Evolutionary conservation across 1,284 basidiomycete species (phyloP).

Genomic region (Malassezia nana): DNA sequence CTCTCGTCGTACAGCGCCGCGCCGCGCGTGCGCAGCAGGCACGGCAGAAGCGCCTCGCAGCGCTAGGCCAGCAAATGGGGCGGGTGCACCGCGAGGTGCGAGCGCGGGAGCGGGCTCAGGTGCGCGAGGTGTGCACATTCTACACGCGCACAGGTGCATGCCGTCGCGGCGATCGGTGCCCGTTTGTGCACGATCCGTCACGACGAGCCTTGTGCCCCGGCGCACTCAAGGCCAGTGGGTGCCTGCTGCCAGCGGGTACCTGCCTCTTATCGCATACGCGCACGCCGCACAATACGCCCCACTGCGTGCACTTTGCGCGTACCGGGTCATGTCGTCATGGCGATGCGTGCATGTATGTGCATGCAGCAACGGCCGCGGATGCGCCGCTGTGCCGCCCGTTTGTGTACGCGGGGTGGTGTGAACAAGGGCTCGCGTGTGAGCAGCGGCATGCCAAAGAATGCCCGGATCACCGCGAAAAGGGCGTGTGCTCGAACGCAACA

Average conservation of each 20-base stretch:
- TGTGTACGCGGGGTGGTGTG: constrained; percentile 40
- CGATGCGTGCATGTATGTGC: constrained; percentile 33
- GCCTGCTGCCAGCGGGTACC: constrained; percentile 28
- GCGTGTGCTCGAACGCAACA: constrained; percentile 25
- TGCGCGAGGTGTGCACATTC: constrained; percentile 9
- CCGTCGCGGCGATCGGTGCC: constrained; percentile 34
- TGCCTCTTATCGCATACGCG: constrained; percentile 38
- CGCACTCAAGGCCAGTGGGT: constrained; percentile 32
- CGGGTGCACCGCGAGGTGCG: constrained; percentile 22
- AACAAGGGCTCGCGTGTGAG: constrained; percentile 25
- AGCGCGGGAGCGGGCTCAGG: constrained; percentile 8
- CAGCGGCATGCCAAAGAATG: constrained; percentile 42
- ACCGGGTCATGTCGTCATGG: constrained; percentile 34
- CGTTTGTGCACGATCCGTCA: constrained; percentile 35
- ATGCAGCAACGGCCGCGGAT: constrained; percentile 19
- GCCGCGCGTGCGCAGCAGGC: constrained; percentile 23
- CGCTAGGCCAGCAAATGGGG: constrained; percentile 27
- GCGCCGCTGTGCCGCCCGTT: constrained; percentile 34
- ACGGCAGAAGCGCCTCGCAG: constrained; percentile 27
- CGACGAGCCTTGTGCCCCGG: constrained; percentile 42
- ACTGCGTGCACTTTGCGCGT: constrained; percentile 40
- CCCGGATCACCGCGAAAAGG: constrained; percentile 37
- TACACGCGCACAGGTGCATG: constrained; percentile 15
- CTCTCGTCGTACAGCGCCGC: constrained; percentile 34
- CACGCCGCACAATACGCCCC: constrained; percentile 31